phyloP scores from a whole-genome alignment of 169 alveolate species.

The Eimeria mitis region DNA sequence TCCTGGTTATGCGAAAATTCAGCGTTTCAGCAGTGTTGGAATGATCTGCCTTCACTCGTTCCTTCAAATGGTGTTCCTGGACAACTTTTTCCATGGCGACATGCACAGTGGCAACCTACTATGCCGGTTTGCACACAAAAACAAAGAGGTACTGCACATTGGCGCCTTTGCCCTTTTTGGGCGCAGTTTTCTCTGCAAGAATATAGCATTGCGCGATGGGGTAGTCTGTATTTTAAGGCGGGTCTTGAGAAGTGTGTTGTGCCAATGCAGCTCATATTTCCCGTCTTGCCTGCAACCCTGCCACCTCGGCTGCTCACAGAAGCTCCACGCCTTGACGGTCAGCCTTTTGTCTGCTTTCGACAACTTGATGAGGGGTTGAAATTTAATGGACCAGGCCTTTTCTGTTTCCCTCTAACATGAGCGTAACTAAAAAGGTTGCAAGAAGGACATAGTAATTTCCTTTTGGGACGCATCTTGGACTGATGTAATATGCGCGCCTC shows the following conservation, averaged over 20 bases:
- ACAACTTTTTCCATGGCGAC: slow-evolving; percentile 82
- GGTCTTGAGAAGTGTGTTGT: not conserved
- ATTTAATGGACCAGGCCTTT: not conserved
- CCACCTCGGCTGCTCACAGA: not conserved
- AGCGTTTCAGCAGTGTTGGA: slow-evolving; percentile 66
- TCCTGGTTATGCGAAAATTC: slow-evolving; percentile 4
- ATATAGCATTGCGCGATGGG: not conserved
- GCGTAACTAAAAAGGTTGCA: not conserved
- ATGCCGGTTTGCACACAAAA: slow-evolving; percentile 43
- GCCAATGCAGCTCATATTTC: slow-evolving; percentile 62
- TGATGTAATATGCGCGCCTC: not conserved
- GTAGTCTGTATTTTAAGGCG: not conserved
- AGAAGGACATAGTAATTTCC: not conserved
- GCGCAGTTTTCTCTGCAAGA: not conserved
- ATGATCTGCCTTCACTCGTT: slow-evolving; percentile 62
- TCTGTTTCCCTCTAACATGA: not conserved
- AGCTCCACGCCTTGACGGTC: slow-evolving; percentile 8
- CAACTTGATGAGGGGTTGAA: not conserved
- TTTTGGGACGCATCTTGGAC: not conserved
- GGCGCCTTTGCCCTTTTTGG: not conserved
- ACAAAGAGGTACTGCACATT: slow-evolving; percentile 51
- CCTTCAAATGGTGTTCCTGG: slow-evolving; percentile 82
- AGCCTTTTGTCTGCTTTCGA: not conserved
- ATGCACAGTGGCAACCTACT: slow-evolving; percentile 82
- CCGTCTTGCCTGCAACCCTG: slow-evolving; percentile 24